Conservation (phyloP, 1,139 yeast species). For the Pichia terricola region DNA sequence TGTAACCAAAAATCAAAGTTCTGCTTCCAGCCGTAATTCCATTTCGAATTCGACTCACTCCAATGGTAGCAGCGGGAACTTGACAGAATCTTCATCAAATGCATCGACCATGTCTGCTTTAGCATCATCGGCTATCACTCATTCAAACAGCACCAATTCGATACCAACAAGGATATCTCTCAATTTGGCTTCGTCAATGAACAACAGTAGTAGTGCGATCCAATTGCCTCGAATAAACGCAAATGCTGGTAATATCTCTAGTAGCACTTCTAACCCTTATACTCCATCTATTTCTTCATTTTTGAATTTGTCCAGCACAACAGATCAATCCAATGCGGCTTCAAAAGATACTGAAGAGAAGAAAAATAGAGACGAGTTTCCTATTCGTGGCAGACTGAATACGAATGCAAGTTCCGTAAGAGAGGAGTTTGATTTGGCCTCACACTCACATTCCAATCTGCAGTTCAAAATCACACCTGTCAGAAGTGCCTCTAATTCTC, state of each 20-base stretch:
- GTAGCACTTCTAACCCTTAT: conserved; percentile 23
- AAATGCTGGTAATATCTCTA: not conserved
- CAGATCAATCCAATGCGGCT: too few species aligned
- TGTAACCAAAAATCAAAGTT: not conserved
- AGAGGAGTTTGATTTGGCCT: conserved; percentile 11
- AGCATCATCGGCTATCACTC: not conserved
- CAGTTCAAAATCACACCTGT: conserved; percentile 23
- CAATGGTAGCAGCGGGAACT: not conserved
- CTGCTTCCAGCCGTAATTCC: not conserved
- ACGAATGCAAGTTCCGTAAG: too few species aligned
- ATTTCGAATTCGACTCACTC: not conserved
- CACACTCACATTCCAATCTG: conserved; percentile 21
- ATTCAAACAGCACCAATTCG: not conserved
- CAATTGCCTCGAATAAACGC: conserved; percentile 1
- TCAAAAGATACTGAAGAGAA: too few species aligned
- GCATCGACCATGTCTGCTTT: too few species aligned
- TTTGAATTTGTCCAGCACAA: too few species aligned
- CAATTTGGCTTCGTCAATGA: conserved; percentile 3
- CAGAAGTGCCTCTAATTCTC: conserved; percentile 19
- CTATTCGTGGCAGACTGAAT: too few species aligned
- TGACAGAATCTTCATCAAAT: too few species aligned
- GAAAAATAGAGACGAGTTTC: too few species aligned
- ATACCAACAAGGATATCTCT: conserved; percentile 6
- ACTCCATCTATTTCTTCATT: conserved; percentile 29
- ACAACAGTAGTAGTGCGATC: not conserved